phyloP scores from a whole-genome alignment of 768 basidiomycete species.

The Serendipita sp. region DNA sequence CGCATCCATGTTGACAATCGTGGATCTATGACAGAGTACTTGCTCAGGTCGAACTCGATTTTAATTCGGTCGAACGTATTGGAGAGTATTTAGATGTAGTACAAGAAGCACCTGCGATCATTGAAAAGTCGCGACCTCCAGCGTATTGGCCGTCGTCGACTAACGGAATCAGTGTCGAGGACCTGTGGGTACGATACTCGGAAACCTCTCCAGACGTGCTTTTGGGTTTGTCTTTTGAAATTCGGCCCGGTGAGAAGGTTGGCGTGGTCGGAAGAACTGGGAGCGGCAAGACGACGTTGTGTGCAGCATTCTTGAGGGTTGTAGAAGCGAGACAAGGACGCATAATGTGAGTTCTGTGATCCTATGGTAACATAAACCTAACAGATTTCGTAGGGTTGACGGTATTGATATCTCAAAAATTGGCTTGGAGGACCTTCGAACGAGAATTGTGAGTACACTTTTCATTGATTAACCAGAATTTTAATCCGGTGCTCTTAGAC shows the following conservation, averaged over 20 bases:
- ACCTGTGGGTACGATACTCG: slow-evolving; percentile 46
- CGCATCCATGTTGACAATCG: not conserved
- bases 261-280: slow-evolving; percentile 34
- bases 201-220: slow-evolving; percentile 45
- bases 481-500: slow-evolving; percentile 26
- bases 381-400: slow-evolving; percentile 32
- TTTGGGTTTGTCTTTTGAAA: slow-evolving; percentile 38
- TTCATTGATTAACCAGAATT: not conserved
- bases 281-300: slow-evolving; percentile 39
- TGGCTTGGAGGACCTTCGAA: slow-evolving; percentile 52
- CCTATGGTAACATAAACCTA: not conserved
- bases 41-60: slow-evolving; percentile 56
- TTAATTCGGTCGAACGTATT: slow-evolving; percentile 60
- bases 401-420: slow-evolving; percentile 51
- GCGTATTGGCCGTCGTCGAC: slow-evolving; percentile 54
- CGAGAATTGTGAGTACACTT: slow-evolving; percentile 31
- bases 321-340: slow-evolving; percentile 39
- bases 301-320: slow-evolving; percentile 43
- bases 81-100: slow-evolving; percentile 51
- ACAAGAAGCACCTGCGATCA: slow-evolving; percentile 49
- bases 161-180: slow-evolving; percentile 34
- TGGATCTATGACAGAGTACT: slow-evolving; percentile 28
- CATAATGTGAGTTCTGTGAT: slow-evolving; percentile 32
- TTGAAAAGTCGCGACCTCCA: slow-evolving; percentile 41
- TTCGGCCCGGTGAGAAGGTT: slow-evolving; percentile 48